Percentiles rank a stretch among this genome's conserved stretches.
Conservation (phyloP, 805 yeast species). For the Priceomyces castillae region DNA sequence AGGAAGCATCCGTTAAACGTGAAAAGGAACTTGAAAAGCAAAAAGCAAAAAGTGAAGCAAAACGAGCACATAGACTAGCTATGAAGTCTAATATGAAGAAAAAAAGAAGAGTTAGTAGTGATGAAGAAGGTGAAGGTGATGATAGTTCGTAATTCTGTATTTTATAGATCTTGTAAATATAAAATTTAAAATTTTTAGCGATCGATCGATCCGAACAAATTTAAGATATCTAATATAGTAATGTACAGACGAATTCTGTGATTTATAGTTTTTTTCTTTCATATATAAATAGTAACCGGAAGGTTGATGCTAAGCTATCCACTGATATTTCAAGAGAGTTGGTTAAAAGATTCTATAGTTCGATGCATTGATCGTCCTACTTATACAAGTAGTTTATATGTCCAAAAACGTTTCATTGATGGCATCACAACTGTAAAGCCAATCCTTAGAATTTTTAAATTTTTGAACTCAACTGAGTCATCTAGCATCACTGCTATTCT, state of each 20-base stretch:
- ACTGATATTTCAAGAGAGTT: conserved; percentile 21
- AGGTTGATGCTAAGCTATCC: conserved; percentile 13
- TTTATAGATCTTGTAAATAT: conserved; percentile 3
- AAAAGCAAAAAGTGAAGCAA: conserved; percentile 35
- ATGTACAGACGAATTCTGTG: too few species aligned
- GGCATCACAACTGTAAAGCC: conserved; percentile 17
- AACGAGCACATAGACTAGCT: conserved; percentile 29
- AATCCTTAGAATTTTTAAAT: conserved; percentile 26
- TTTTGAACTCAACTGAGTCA: conserved; percentile 18
- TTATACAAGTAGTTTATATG: conserved; percentile 10
- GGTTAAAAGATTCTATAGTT: conserved; percentile 19
- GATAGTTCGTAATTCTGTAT: not conserved
- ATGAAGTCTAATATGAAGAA: conserved; percentile 14
- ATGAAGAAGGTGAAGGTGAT: conserved; percentile 9
- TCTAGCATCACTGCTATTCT: conserved; percentile 29
- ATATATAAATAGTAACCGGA: too few species aligned
- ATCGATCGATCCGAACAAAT: too few species aligned
- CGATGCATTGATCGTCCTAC: conserved; percentile 4
- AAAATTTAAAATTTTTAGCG: not conserved
- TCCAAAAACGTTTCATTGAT: conserved; percentile 17
- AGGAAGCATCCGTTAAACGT: conserved; percentile 12
- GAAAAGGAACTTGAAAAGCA: conserved; percentile 25
- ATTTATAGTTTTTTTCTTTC: too few species aligned
- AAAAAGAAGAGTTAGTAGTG: conserved; percentile 19
- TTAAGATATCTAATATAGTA: too few species aligned